These are phyloP conservation scores for Aspergillus clavatus DNA, from an alignment of 2,329 filamentous ascomycete genomes.

Conservation along the genomic window DNA sequence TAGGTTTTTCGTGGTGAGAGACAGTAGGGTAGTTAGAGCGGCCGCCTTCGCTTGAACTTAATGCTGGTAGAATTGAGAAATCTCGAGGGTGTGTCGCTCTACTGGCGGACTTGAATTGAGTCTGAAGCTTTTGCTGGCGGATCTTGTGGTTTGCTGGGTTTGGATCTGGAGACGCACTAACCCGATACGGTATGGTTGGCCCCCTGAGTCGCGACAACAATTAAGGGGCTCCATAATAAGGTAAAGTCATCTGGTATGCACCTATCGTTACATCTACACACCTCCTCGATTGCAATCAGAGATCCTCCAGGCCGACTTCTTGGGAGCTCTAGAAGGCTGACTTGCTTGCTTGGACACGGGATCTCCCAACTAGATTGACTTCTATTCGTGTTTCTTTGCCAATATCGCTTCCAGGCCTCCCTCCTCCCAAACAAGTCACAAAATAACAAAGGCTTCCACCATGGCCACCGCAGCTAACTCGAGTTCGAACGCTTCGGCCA, in stretches of 20 bases:
- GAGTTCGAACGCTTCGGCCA: conserved; percentile 40
- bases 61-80: background rate
- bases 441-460: conserved; percentile 41
- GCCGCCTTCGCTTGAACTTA: background rate
- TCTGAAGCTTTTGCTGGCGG: conserved; percentile 19
- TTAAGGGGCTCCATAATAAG: conserved; percentile 21
- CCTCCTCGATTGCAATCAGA: conserved; percentile 14
- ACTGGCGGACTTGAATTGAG: background rate
- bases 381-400: conserved; percentile 4
- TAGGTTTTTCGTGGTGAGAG: conserved; percentile 20
- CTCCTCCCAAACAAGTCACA: background rate
- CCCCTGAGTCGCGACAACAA: conserved; percentile 36
- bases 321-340: conserved; percentile 15
- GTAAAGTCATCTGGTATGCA: background rate
- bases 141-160: conserved; percentile 16
- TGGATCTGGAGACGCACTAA: conserved; percentile 28
- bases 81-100: background rate
- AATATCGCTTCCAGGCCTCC: background rate
- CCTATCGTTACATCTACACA: conserved; percentile 5
- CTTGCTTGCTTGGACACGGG: conserved; percentile 9
- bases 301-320: conserved; percentile 7
- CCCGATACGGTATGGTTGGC: conserved; percentile 24
- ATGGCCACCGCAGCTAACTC: conserved; percentile 65
- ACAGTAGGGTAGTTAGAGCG: background rate
- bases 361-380: conserved; percentile 5